Evolutionary conservation across 495 filamentous ascomycete species (phyloP), one percentile per base, ranked within the genome.

Genomic region (Xylaria acuta): DNA sequence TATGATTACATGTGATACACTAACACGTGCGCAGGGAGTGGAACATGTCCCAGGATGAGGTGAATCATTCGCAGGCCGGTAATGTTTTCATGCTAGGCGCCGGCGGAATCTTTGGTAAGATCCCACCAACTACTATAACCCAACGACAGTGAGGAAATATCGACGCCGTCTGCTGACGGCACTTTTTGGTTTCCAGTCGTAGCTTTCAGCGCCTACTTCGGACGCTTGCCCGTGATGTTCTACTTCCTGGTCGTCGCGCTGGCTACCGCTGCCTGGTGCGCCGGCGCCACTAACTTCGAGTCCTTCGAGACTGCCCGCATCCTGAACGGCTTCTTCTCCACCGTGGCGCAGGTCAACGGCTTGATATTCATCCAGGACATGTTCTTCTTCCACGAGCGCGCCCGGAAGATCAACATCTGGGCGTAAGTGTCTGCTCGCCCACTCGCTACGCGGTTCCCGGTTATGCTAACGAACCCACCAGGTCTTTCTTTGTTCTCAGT

Each of bases 351-450:
- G 34, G 76, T 83, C 74, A 87, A 87, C 38, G 89, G 88, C 2
- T 80, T 91, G 25, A 89, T 90, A 82, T 89, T 86, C 75, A 86
- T 91, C 74, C 88, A 90, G 74, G 90, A 91, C 79, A 82, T 90
- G 63, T 91, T 90, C 80, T 91, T 88, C 83, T 86, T 90, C 78
- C 89, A 91, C 71, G 88, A 91, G 71, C 87, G 88, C 64, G 84
- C 83, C 22, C 82, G 88, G 14, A 90, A 90, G 76, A 91, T 91
- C 77, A 90, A 91, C 76, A 84, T 89, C 74, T 90, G 88, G 88
- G 81, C 84, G 60, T 82, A 70, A 47, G 78, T 58, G 8, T 45
- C 20, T 30, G 2, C 34, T 18, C 32, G n/a, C 20, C 9, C 1
- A 22, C 63, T 30, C 20, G 73, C 27, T 82, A 83, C 38, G 81